Percentiles rank a stretch among this genome's conserved stretches.
Evolutionary conservation across 2,329 filamentous ascomycete species (phyloP).

Genomic region (Botrytis sinoallii): DNA sequence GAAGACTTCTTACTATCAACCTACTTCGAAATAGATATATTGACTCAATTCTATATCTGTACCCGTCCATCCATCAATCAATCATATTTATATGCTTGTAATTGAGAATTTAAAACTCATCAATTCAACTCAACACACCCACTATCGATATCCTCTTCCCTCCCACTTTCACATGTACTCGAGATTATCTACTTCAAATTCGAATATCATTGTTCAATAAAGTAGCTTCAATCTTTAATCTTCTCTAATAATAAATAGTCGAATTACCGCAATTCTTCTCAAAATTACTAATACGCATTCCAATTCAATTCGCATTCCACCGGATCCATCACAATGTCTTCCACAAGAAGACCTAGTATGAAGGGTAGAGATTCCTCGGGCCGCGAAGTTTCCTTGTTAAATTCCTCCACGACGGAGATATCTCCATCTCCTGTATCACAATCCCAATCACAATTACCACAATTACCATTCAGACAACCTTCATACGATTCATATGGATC

Average conservation of each 20-base stretch:
- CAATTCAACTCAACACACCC: background rate
- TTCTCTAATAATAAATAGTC: background rate
- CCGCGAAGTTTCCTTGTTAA: conserved; percentile 57
- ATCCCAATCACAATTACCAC: conserved; percentile 18
- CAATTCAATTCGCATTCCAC: background rate
- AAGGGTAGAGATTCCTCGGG: conserved; percentile 55
- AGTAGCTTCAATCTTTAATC: background rate
- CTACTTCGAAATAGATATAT: background rate
- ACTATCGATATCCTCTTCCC: background rate
- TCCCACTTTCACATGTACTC: background rate
- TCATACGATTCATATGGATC: background rate
- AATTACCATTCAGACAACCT: conserved; percentile 9
- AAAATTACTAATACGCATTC: background rate
- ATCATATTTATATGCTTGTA: background rate
- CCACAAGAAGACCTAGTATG: conserved; percentile 42
- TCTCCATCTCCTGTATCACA: conserved; percentile 27
- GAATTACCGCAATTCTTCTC: background rate
- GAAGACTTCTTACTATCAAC: background rate
- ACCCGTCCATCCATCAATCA: background rate
- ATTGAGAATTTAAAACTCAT: background rate
- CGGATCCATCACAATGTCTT: conserved; percentile 19
- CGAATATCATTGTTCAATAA: background rate
- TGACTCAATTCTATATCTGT: background rate
- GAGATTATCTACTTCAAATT: background rate
- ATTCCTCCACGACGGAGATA: conserved; percentile 41